Conservation (phyloP, 2,329 filamentous ascomycete genomes). For the Epichloe aotearoae region DNA sequence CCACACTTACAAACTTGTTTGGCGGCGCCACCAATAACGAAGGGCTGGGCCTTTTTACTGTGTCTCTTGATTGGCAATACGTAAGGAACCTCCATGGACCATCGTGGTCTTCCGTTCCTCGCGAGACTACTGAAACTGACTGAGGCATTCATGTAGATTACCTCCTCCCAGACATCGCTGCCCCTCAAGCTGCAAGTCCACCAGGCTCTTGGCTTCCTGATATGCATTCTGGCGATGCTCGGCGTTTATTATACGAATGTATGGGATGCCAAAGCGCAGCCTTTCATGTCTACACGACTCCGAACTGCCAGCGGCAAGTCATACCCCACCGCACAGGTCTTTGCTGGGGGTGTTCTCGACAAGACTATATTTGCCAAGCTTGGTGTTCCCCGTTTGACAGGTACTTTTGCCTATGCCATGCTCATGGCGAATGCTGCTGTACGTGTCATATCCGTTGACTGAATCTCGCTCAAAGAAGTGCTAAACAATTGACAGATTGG, state of each 20-base stretch:
- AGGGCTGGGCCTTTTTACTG: conserved; percentile 25
- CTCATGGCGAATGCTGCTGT: conserved; percentile 45
- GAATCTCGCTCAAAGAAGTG: neutral
- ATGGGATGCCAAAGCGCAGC: conserved; percentile 21
- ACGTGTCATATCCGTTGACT: conserved; percentile 12
- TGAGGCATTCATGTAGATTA: neutral
- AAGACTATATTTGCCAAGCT: conserved; percentile 25
- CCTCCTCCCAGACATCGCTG: conserved; percentile 11
- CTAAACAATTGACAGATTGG: conserved; percentile 29
- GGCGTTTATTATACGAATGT: conserved; percentile 28
- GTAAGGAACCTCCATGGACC: conserved; percentile 5
- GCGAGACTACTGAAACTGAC: neutral
- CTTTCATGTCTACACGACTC: conserved; percentile 22
- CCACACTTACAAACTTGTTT: conserved; percentile 11
- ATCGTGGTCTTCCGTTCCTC: neutral
- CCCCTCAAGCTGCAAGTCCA: conserved; percentile 26
- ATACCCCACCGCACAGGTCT: conserved; percentile 28
- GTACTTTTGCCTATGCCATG: conserved; percentile 37
- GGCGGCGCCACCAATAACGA: conserved; percentile 28
- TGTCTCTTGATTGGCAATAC: conserved; percentile 33
- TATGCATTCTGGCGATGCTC: conserved; percentile 22
- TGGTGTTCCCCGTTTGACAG: conserved; percentile 34
- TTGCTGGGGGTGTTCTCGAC: conserved; percentile 27
- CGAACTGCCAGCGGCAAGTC: conserved; percentile 23
- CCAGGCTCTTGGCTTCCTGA: conserved; percentile 21